Conservation (phyloP, 345 rosid genomes). For the Citrus sinensis region DNA sequence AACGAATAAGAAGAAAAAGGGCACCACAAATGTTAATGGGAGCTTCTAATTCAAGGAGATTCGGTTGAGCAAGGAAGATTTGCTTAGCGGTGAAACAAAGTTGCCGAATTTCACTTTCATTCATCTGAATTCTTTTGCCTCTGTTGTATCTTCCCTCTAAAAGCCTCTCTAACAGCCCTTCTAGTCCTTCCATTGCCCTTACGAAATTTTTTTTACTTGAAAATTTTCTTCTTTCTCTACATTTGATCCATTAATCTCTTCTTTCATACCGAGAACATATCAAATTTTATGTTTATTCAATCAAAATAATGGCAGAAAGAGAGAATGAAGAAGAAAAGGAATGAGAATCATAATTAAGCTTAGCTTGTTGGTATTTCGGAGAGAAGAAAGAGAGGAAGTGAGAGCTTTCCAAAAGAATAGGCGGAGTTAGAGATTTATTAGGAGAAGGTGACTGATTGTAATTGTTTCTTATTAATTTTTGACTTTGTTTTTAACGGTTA, state of each 20-base stretch:
- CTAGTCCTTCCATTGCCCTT: constrained; percentile 34
- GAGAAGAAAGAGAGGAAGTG: not conserved
- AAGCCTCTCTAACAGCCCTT: constrained; percentile 36
- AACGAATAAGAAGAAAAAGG: not conserved
- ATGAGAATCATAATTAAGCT: not conserved
- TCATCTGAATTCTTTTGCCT: constrained; percentile 32
- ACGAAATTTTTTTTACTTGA: not conserved
- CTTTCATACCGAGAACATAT: not conserved
- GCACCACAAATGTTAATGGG: constrained; percentile 51
- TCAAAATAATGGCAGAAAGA: not conserved
- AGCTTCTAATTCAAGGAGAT: constrained; percentile 42
- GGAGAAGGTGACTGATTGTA: constrained; percentile 4
- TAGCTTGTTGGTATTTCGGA: not conserved
- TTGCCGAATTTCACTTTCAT: constrained; percentile 38
- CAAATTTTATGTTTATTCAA: not conserved
- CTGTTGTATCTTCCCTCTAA: constrained; percentile 30
- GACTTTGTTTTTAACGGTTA: not conserved
- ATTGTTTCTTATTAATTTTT: not conserved
- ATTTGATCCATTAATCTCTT: not conserved
- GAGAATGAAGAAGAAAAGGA: not conserved
- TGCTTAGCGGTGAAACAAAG: constrained; percentile 39
- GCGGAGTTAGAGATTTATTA: constrained; percentile 18
- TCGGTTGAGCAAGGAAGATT: constrained; percentile 44
- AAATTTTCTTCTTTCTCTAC: not conserved
- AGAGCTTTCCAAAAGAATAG: constrained; percentile 8